Evolutionary conservation across 768 basidiomycete genomes (phyloP).

Genomic region (Lactarius psammicola): DNA sequence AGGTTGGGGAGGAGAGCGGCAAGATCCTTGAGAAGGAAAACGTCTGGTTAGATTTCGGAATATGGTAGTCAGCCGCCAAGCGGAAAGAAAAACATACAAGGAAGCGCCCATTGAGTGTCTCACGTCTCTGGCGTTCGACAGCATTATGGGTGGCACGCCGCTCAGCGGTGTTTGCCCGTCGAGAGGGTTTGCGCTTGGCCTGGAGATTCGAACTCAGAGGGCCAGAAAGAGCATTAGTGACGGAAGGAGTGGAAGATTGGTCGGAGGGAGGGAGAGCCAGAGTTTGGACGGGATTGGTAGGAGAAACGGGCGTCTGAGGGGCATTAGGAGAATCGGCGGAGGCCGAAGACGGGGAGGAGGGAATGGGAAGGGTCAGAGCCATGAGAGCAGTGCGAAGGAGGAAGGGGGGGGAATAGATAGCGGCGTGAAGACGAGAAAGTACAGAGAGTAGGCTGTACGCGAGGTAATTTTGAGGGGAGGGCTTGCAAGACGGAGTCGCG

Average conservation of each 20-base stretch:
- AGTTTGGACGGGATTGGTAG: conserved; percentile 38
- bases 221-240: conserved; percentile 20
- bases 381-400: conserved; percentile 33
- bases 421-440: conserved; percentile 30
- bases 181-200: conserved; percentile 75
- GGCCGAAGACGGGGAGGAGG: conserved; percentile 41
- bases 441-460: conserved; percentile 27
- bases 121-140: conserved; percentile 89
- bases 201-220: conserved; percentile 37
- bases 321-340: conserved; percentile 45
- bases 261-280: conserved; percentile 39
- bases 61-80: conserved; percentile 15
- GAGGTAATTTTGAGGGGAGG: conserved; percentile 20
- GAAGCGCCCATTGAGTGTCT: conserved; percentile 92
- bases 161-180: conserved; percentile 94
- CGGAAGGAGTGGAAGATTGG: conserved; percentile 29
- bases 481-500: conserved; percentile 42
- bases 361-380: conserved; percentile 41
- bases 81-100: conserved; percentile 50
- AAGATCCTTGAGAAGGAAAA: conserved; percentile 59
- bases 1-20: conserved; percentile 90
- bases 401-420: conserved; percentile 26
- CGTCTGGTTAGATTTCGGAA: background rate
- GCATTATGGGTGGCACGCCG: conserved; percentile 97
- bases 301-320: conserved; percentile 51